Conservation (phyloP, 306 rosid species). For the Pyrus communis region DNA sequence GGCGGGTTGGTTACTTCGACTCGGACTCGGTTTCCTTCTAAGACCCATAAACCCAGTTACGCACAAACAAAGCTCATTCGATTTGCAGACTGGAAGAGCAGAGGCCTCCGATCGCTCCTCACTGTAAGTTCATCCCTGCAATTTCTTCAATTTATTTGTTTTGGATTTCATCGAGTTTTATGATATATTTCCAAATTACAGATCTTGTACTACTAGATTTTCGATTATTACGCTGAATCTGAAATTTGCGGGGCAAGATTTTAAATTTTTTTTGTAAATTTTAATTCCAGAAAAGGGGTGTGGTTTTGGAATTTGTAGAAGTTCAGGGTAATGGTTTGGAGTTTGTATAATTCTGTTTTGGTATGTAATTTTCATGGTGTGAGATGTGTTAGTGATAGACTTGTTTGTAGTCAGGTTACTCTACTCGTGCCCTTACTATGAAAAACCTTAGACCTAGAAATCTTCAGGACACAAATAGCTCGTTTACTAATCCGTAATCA, state of each 20-base stretch:
- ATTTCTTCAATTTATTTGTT: background rate
- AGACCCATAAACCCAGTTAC: background rate
- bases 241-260: background rate
- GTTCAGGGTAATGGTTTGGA: background rate
- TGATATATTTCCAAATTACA: background rate
- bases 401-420: background rate
- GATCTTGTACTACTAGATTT: background rate
- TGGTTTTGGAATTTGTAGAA: background rate
- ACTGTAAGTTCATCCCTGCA: background rate
- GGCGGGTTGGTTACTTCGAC: background rate
- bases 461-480: no score
- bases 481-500: no score
- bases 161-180: background rate
- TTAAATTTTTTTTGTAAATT: background rate
- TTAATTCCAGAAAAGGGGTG: background rate
- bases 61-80: background rate
- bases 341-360: background rate
- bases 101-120: constrained; percentile 2
- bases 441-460: background rate
- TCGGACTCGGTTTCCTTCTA: background rate
- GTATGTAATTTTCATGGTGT: background rate
- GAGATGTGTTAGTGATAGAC: background rate
- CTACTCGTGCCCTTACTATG: background rate
- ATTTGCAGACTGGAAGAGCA: background rate
- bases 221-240: background rate